These are phyloP conservation scores for Neospora caninum DNA, from an alignment of 169 alveolate genomes.

Conservation along the genomic window DNA sequence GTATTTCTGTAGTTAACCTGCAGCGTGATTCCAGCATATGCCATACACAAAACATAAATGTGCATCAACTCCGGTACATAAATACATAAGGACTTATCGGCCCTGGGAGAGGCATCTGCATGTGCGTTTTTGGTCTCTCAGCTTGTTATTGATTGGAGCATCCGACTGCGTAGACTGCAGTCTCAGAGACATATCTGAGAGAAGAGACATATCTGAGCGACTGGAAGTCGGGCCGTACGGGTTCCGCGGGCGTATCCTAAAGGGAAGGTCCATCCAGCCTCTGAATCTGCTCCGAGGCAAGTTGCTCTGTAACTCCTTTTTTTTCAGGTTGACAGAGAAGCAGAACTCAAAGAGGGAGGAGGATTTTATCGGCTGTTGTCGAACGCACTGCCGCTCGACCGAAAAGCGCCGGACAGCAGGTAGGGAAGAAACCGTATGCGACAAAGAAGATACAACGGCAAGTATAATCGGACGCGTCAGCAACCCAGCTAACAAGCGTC, in stretches of 20 bases:
- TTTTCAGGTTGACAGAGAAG: slow-evolving; percentile 53
- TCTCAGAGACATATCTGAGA: too few relatives aligned
- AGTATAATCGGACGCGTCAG: background rate
- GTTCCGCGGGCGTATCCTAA: too few relatives aligned
- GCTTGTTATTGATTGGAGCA: too few relatives aligned
- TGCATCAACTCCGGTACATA: background rate
- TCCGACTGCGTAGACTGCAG: too few relatives aligned
- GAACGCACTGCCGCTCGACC: slow-evolving; percentile 73
- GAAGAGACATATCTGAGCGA: too few relatives aligned
- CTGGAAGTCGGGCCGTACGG: too few relatives aligned
- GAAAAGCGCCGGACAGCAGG: slow-evolving; percentile 71
- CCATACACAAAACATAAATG: background rate
- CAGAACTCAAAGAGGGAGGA: slow-evolving; percentile 74
- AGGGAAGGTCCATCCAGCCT: background rate
- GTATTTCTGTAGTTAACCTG: background rate
- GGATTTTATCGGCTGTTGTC: slow-evolving; percentile 71
- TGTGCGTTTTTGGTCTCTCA: too few relatives aligned
- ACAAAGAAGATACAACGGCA: too few relatives aligned
- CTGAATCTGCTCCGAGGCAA: background rate
- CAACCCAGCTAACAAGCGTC: slow-evolving; percentile 45
- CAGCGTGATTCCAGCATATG: background rate
- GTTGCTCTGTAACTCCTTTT: slow-evolving; percentile 44
- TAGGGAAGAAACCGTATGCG: background rate
- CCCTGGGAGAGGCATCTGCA: background rate
- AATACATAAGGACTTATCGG: background rate